phyloP scores from a whole-genome alignment of 2,329 filamentous ascomycete genomes.

The Epichloe gansuensis region DNA sequence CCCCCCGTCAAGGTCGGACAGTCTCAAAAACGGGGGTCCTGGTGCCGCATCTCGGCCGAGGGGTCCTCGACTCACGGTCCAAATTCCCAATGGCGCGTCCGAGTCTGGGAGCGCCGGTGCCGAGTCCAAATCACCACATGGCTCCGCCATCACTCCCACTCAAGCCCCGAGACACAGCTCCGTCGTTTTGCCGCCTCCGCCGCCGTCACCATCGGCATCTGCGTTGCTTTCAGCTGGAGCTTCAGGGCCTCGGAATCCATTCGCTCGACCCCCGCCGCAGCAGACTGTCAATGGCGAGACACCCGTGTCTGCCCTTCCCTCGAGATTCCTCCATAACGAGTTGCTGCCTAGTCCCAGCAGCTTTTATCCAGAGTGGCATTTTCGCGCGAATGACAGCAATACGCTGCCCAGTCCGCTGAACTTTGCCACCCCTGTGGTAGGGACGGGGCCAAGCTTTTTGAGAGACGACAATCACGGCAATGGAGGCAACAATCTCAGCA shows the following conservation, averaged over 20 bases:
- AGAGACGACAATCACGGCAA: slow-evolving; percentile 35
- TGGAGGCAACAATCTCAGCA: slow-evolving; percentile 8
- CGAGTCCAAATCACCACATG: slow-evolving; percentile 53
- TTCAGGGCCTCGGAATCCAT: slow-evolving; percentile 86
- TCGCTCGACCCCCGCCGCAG: slow-evolving; percentile 74
- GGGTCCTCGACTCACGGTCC: slow-evolving; percentile 70
- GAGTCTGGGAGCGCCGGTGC: slow-evolving; percentile 62
- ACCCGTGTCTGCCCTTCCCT: slow-evolving; percentile 87
- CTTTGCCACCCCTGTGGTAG: slow-evolving; percentile 69
- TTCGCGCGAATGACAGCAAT: slow-evolving; percentile 58
- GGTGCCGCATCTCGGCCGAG: slow-evolving; percentile 61
- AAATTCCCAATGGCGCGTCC: slow-evolving; percentile 85
- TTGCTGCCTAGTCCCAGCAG: slow-evolving; percentile 81
- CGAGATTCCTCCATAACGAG: slow-evolving; percentile 76
- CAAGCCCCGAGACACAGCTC: slow-evolving; percentile 41
- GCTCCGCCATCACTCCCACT: slow-evolving; percentile 44
- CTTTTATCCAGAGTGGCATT: slow-evolving; percentile 89
- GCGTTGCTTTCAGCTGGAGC: slow-evolving; percentile 82
- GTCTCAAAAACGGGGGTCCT: slow-evolving; percentile 41
- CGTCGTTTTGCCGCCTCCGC: slow-evolving; percentile 81
- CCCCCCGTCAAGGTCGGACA: slow-evolving; percentile 68
- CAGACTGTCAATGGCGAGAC: slow-evolving; percentile 46
- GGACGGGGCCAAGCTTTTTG: slow-evolving; percentile 49
- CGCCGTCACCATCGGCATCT: slow-evolving; percentile 80
- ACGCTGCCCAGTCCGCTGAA: slow-evolving; percentile 86